phyloP scores from a whole-genome alignment of 306 rosid species.

The Vigna reflexopilosa region DNA sequence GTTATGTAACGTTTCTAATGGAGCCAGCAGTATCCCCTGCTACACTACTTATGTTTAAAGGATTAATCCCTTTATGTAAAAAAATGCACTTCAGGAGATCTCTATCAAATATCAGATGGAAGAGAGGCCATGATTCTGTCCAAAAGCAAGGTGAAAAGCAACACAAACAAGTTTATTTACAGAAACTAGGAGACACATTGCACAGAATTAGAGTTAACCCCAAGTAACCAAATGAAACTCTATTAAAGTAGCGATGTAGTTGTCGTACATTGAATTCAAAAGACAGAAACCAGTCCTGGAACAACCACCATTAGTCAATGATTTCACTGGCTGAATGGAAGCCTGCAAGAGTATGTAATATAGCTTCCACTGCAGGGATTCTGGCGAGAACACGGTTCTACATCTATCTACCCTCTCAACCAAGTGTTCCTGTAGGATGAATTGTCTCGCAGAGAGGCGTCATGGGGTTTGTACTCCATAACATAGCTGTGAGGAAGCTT shows the following conservation, averaged over 20 bases:
- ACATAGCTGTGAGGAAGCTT: slow-evolving; percentile 93
- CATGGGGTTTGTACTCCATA: slow-evolving; percentile 95
- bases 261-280: slow-evolving; percentile 38
- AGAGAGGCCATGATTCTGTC: slow-evolving; percentile 23
- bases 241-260: slow-evolving; percentile 16
- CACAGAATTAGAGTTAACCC: slow-evolving; percentile 24
- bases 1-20: neutral
- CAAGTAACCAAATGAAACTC: slow-evolving; percentile 34
- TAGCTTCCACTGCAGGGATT: slow-evolving; percentile 16
- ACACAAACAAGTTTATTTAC: slow-evolving; percentile 38
- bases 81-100: neutral
- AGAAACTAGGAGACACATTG: slow-evolving; percentile 27
- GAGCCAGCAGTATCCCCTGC: neutral
- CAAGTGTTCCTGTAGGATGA: slow-evolving; percentile 96
- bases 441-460: slow-evolving; percentile 90
- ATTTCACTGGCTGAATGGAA: neutral
- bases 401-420: slow-evolving; percentile 85
- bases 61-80: neutral
- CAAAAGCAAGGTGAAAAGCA: slow-evolving; percentile 12
- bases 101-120: neutral
- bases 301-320: slow-evolving; percentile 34
- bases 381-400: slow-evolving; percentile 1
- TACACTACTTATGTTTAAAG: neutral
- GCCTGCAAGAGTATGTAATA: slow-evolving; percentile 5
- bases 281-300: slow-evolving; percentile 31